These are phyloP conservation scores for Boletus fagicola DNA, from an alignment of 768 basidiomycete genomes.

Conservation along the genomic window DNA sequence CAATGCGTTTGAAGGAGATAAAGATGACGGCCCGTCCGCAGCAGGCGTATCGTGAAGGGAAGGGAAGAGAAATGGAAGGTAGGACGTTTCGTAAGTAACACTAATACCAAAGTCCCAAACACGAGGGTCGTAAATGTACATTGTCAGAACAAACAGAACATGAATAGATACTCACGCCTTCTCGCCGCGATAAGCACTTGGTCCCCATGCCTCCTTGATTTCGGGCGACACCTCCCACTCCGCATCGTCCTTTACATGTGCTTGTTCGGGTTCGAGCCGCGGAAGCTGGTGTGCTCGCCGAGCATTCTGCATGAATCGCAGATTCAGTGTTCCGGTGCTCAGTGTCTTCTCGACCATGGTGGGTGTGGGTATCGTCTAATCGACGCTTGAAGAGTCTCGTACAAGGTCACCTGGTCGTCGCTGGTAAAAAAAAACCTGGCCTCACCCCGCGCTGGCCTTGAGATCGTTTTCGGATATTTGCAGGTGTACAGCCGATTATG, in stretches of 20 bases:
- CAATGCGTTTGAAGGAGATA: constrained; percentile 21
- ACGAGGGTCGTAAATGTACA: constrained; percentile 18
- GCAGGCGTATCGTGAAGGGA: constrained; percentile 30
- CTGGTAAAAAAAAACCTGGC: neutral
- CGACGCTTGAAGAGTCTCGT: neutral
- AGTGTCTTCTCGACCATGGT: constrained; percentile 45
- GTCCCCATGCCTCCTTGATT: constrained; percentile 52
- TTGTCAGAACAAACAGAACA: constrained; percentile 12
- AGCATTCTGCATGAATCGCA: constrained; percentile 75
- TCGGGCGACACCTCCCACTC: constrained; percentile 62
- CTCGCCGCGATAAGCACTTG: constrained; percentile 26
- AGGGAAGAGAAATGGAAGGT: constrained; percentile 63
- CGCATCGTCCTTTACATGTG: constrained; percentile 58
- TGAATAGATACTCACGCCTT: constrained; percentile 25
- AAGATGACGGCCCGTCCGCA: constrained; percentile 21
- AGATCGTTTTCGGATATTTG: too few species aligned
- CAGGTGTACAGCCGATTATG: constrained; percentile 10
- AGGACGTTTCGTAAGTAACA: constrained; percentile 58
- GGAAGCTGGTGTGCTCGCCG: constrained; percentile 52
- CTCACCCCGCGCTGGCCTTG: too few species aligned
- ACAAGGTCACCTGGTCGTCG: neutral
- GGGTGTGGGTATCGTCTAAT: neutral
- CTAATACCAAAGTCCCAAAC: constrained; percentile 15
- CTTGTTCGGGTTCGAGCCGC: constrained; percentile 49
- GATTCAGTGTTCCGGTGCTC: constrained; percentile 61